Percentiles rank a stretch among this genome's conserved stretches.
Evolutionary conservation across 2,329 filamentous ascomycete genomes (phyloP).

Genomic region (Talaromyces rugulosus): DNA sequence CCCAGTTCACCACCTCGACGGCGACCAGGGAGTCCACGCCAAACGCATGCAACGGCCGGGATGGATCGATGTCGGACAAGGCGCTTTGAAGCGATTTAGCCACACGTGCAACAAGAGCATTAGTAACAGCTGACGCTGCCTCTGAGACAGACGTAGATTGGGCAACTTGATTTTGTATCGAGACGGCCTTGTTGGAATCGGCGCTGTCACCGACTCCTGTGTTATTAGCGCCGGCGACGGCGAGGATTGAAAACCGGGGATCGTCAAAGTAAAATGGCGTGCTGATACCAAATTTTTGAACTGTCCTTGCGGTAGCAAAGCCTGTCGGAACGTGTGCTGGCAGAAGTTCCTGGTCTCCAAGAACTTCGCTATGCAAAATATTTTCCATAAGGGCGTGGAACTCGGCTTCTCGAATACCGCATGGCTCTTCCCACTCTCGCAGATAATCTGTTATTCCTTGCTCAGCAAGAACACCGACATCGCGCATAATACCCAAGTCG

Average conservation of each 20-base stretch:
- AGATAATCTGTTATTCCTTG: slow-evolving; percentile 1
- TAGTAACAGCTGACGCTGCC: not conserved
- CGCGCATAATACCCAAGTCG: slow-evolving; percentile 20
- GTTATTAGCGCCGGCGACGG: not conserved
- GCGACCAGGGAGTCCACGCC: slow-evolving; percentile 16
- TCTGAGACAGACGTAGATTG: not conserved
- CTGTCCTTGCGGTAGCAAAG: not conserved
- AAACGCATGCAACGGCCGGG: not conserved
- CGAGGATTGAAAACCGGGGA: slow-evolving; percentile 1
- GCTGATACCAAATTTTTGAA: not conserved
- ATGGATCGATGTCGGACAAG: slow-evolving; percentile 2
- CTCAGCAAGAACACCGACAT: slow-evolving; percentile 15
- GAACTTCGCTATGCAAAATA: not conserved
- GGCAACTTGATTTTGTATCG: not conserved
- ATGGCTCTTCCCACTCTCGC: slow-evolving; percentile 1
- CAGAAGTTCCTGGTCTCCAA: not conserved
- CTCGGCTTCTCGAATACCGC: slow-evolving; percentile 4
- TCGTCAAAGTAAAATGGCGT: slow-evolving; percentile 4
- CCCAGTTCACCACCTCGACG: slow-evolving; percentile 19
- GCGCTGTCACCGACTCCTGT: not conserved
- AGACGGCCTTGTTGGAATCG: not conserved
- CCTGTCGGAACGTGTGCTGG: not conserved
- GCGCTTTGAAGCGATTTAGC: not conserved
- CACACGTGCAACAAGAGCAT: not conserved
- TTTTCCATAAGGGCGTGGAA: slow-evolving; percentile 2